These are phyloP conservation scores for Cavenderia fasciculata DNA, from an alignment of 78 protist species.

Conservation along the genomic window DNA sequence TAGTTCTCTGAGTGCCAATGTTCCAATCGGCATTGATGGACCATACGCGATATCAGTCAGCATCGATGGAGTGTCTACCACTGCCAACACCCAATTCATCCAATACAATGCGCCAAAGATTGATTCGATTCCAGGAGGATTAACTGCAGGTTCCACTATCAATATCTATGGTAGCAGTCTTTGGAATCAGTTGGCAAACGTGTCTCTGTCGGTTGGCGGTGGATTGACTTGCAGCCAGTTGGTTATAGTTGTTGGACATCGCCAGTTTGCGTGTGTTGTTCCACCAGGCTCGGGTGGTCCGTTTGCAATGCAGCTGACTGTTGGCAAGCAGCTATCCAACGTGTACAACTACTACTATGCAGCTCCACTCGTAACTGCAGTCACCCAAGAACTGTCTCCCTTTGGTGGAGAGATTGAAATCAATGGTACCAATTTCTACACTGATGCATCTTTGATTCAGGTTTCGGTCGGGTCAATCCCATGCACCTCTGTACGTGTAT, in stretches of 20 bases:
- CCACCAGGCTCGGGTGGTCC: no score
- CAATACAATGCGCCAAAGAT: constrained; percentile 19
- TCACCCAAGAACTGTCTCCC: not conserved
- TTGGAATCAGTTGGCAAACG: not conserved
- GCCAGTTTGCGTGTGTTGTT: no score
- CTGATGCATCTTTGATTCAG: not conserved
- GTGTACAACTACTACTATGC: not conserved
- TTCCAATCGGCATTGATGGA: constrained; percentile 24
- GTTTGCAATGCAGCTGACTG: not conserved
- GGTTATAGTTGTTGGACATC: no score
- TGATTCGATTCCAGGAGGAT: not conserved
- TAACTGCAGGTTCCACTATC: constrained; percentile 10
- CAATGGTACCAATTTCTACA: constrained; percentile 12
- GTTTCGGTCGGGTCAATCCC: not conserved
- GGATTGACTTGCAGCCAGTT: no score
- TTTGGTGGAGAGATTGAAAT: constrained; percentile 8
- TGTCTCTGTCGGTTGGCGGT: not conserved
- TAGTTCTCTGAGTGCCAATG: not conserved
- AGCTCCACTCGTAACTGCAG: not conserved
- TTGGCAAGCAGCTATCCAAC: not conserved
- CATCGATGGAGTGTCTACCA: not conserved
- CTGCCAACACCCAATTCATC: not conserved
- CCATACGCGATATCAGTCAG: constrained; percentile 5
- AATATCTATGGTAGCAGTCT: not conserved
- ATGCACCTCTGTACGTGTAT: not conserved